Evolutionary conservation across 768 basidiomycete species (phyloP).

Genomic region (Rubroboletus satanas): DNA sequence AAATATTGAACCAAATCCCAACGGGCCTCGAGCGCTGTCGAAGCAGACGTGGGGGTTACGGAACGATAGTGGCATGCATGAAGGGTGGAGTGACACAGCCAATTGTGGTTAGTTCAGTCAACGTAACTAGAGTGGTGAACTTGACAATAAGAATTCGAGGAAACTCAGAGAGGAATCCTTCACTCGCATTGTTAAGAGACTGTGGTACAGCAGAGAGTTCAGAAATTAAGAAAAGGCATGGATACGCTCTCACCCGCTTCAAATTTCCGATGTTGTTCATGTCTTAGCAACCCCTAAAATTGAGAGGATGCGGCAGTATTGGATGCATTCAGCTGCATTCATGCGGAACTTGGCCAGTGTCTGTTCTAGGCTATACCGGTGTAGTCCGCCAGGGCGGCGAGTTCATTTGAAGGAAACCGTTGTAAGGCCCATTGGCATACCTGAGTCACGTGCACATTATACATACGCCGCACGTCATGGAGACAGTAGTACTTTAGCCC

Average conservation of each 20-base stretch:
- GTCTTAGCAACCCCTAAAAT: no score
- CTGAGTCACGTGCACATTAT: no score
- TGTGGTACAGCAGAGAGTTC: background rate
- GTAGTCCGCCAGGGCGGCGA: no score
- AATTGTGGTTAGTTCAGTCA: background rate
- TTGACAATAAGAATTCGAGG: background rate
- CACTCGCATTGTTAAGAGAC: background rate
- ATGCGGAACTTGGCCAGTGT: no score
- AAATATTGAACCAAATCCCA: background rate
- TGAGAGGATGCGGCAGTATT: no score
- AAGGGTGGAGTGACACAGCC: background rate
- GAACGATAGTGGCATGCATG: background rate
- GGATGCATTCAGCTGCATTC: no score
- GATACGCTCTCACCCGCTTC: no score
- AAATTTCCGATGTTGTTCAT: no score
- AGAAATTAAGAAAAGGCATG: rapidly evolving
- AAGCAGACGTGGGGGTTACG: background rate
- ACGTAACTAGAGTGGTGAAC: background rate
- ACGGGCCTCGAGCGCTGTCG: background rate
- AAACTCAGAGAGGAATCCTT: background rate
- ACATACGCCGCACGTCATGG: no score
- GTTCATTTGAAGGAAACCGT: background rate
- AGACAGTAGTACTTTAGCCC: no score
- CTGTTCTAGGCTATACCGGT: no score
- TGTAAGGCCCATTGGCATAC: no score